A percentile compares a stretch with the other conserved stretches of the same genome.
These are phyloP conservation scores for Schrenkiella parvula DNA, from an alignment of 345 rosid genomes.

Conservation along the genomic window DNA sequence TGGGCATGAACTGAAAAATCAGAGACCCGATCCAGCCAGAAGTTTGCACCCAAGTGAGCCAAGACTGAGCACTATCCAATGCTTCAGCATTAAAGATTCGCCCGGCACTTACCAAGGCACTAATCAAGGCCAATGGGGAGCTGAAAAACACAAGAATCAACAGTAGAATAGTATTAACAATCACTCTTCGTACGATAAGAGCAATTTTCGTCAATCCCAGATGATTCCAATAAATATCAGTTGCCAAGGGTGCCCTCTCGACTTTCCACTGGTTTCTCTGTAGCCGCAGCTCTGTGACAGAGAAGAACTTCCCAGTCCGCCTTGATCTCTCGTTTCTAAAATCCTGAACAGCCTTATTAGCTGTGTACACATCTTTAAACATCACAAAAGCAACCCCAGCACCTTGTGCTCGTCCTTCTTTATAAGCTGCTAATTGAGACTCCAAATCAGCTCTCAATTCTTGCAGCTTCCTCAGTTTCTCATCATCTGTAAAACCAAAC, in stretches of 20 bases:
- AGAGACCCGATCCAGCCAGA: slow-evolving; percentile 93
- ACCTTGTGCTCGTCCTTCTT: slow-evolving; percentile 75
- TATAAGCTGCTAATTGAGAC: slow-evolving; percentile 58
- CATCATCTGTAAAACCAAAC: slow-evolving; percentile 69
- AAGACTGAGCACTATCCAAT: slow-evolving; percentile 77
- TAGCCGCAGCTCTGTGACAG: slow-evolving; percentile 71
- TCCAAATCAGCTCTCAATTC: slow-evolving; percentile 76
- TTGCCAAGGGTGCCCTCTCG: slow-evolving; percentile 89
- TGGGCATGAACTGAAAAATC: slow-evolving; percentile 87
- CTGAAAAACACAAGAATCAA: slow-evolving; percentile 87
- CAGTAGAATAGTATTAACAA: slow-evolving; percentile 79
- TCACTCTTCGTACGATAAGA: slow-evolving; percentile 57
- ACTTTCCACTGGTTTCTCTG: slow-evolving; percentile 99
- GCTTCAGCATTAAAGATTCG: slow-evolving; percentile 91
- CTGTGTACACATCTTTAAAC: slow-evolving; percentile 88
- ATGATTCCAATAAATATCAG: slow-evolving; percentile 97
- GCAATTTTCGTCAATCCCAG: slow-evolving; percentile 81
- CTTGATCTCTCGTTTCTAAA: slow-evolving; percentile 70
- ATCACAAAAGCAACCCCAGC: slow-evolving; percentile 94
- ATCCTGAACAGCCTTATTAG: slow-evolving; percentile 93
- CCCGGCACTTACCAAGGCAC: slow-evolving; percentile 79
- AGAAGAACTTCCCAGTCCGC: slow-evolving; percentile 82
- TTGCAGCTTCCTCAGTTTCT: slow-evolving; percentile 66
- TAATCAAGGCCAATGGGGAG: slow-evolving; percentile 86
- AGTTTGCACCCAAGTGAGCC: slow-evolving; percentile 93